These are phyloP conservation scores for Pyrenophora tritici-repentis DNA, from an alignment of 2,329 filamentous ascomycete genomes.

Conservation along the genomic window DNA sequence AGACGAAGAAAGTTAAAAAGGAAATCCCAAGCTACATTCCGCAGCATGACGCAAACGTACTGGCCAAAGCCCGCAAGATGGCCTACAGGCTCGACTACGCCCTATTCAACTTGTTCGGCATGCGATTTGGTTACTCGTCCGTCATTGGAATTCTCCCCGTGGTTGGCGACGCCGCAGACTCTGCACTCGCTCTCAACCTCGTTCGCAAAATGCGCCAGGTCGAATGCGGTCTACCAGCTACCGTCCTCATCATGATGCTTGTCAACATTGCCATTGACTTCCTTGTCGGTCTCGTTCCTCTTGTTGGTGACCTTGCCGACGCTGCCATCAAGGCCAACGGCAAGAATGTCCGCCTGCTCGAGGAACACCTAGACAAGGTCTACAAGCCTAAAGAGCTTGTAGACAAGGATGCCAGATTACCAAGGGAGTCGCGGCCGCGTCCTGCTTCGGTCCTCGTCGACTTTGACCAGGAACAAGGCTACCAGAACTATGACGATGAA, in stretches of 20 bases:
- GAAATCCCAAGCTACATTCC: constrained; percentile 83
- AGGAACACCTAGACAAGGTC: constrained; percentile 69
- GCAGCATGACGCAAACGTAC: constrained; percentile 76
- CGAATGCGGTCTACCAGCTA: constrained; percentile 72
- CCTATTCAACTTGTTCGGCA: constrained; percentile 78
- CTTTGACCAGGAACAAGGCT: constrained; percentile 48
- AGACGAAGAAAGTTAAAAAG: constrained; percentile 83
- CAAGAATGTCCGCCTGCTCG: constrained; percentile 72
- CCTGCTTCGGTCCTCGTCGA: constrained; percentile 56
- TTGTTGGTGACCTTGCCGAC: constrained; percentile 76
- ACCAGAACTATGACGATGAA: constrained; percentile 29
- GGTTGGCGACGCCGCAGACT: constrained; percentile 56
- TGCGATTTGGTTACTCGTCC: constrained; percentile 87
- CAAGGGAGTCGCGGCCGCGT: constrained; percentile 36
- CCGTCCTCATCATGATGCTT: constrained; percentile 72
- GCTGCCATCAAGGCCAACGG: constrained; percentile 76
- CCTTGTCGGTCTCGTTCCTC: constrained; percentile 71
- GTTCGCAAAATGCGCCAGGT: constrained; percentile 73
- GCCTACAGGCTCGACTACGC: constrained; percentile 86
- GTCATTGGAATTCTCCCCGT: constrained; percentile 83
- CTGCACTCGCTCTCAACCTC: constrained; percentile 67
- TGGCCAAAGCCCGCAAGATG: constrained; percentile 82
- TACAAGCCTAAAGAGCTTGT: constrained; percentile 56
- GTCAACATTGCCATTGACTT: constrained; percentile 80
- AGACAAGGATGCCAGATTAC: constrained; percentile 24